Evolutionary conservation across 1,284 basidiomycete genomes (phyloP), one percentile per base, ranked within the genome.

Genomic region (Marasmius fiardii): DNA sequence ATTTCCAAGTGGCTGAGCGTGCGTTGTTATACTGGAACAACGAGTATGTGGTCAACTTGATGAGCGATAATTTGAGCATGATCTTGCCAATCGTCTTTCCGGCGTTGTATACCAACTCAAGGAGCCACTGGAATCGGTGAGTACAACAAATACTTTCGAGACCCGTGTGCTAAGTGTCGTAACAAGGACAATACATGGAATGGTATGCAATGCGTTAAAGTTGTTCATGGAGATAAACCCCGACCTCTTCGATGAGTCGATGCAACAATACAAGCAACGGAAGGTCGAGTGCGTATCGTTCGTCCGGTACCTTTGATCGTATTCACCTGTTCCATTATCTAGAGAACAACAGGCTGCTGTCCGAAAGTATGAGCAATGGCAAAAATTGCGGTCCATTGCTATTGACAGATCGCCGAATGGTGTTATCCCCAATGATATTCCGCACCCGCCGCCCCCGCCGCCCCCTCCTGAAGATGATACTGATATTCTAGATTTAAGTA

Each of bases 211-310:
- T 68, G 96, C 97, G 2, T 79, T 99, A 69, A 99, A 97, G 71
- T 74, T 99, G 58, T 97, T 98, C 74, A 99, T 99, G 95, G 96
- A 99, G 74, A 95, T 99, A 71, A 99, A 98, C 69, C 93, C 94
- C 1, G 90, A 95, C 64, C 75, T 98, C 26, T 98, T 99, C 66
- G 95, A 98, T 66, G 90, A 93, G 66, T 88, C 92, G 57, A 90
- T 98, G 77, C 91, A 92, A 60, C 93, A 96, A 61, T 98, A 96
- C 74, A 96, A 93, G 73, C 88, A 93, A 68, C 85, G 86, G 60
- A 90, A 91, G 67, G 79, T 90, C 55, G 85, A 88, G 93, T 95
- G 64, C 60, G 93, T 71, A 21, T 48, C 52, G 53, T 24, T 47
- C 28, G 48, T 23, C 57, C 12, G 50, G 51, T 43, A 45, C 35